Evolutionary conservation across 129 eudicot species (phyloP), one percentile per base, ranked within the genome.

Genomic region (Flaveria trinervia): DNA sequence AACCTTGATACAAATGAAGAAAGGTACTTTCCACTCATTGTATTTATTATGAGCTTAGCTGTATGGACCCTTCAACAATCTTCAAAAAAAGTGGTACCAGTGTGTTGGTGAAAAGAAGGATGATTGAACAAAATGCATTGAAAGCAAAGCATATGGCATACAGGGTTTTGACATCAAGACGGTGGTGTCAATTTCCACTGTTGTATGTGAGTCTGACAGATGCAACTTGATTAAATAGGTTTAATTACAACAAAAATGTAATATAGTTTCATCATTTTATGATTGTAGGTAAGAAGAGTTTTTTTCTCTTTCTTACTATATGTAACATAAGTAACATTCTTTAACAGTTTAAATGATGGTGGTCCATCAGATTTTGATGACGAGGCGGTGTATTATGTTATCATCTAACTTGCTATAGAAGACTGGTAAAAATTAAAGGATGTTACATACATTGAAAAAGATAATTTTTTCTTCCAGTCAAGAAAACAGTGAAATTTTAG

Each of bases 181-280:
- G 71, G 72, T 70, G 57, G 6, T 22, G 90, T 88, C 90, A 79
- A 55, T 88, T 86, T 88, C 93, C 26, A 56, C 45, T 78, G 59
- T 66, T 49, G 77, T 25, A 44, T 78, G 46, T 64, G 52, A 78
- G 61, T 78, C 62, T 17, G 55, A 30, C 80, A 18, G 60, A 36
- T 84, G 59, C 78, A 77, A 65, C 77, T 74, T 67, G 30, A 57
- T 79, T 43, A 33, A 50, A 69, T 13, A 44, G 36, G 43, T 17
- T 64, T n/a, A 64, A 5, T 14, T 23, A 60, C 7, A 33, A 30
- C 69, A 30, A 30, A 14, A 64, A 64, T 64, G 69, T 2, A 36
- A 26, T 64, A 15, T 30, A 64, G 10, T 13, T 64, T 14, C 69
- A 30, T 30, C 44, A 28, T 30, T 28, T 62, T 10, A 10, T 59